phyloP scores from a whole-genome alignment of 139 green algal genomes.

The Haematococcus lacustris region DNA sequence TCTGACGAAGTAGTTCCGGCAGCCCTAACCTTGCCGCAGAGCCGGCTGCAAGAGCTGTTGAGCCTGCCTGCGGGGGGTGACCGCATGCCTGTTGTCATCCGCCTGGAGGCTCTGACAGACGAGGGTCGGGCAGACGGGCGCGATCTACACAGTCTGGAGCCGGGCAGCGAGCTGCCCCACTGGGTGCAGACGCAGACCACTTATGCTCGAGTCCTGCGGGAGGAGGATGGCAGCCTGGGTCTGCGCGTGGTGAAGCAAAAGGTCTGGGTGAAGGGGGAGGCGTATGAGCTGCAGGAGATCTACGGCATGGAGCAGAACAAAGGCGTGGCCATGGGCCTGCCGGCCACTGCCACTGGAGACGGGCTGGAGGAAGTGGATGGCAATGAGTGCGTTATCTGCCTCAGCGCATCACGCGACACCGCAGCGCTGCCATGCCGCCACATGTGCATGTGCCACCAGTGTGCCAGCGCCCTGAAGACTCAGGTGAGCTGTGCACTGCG shows the following conservation, averaged over 20 bases:
- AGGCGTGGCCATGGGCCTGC: conserved; percentile 4
- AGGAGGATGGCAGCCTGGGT: conserved; percentile 51
- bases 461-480: conserved; percentile 62
- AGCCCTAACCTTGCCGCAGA: too few species aligned
- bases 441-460: conserved; percentile 92
- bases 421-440: conserved; percentile 94
- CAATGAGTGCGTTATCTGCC: conserved; percentile 95
- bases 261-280: conserved; percentile 85
- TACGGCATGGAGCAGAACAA: conserved; percentile 48
- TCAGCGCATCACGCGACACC: conserved; percentile 84
- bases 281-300: conserved; percentile 86
- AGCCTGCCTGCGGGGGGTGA: too few species aligned
- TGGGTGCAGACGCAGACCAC: conserved; percentile 93
- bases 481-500: too few species aligned
- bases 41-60: too few species aligned
- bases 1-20: too few species aligned
- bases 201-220: conserved; percentile 67
- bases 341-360: conserved; percentile 10
- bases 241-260: conserved; percentile 79
- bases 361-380: conserved; percentile 62
- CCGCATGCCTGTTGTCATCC: conserved; percentile 68
- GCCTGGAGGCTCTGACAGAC: conserved; percentile 75
- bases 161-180: conserved; percentile 42
- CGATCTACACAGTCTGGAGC: conserved; percentile 45
- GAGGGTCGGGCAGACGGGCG: conserved; percentile 37